Conservation (phyloP, 768 basidiomycete species). For the Myochromella boudieri region DNA sequence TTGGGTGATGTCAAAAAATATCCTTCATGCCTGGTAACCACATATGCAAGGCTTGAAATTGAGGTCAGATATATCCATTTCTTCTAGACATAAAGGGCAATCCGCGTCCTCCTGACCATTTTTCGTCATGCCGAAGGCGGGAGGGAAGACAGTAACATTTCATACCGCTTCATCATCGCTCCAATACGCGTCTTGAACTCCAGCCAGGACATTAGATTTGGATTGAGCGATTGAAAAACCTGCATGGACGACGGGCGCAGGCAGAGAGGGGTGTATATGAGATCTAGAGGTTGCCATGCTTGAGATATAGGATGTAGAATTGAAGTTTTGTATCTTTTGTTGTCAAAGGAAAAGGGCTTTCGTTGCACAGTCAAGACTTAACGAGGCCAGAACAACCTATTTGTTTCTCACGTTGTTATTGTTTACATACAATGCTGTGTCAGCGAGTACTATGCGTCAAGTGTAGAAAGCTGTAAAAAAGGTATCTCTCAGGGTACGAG, state of each 20-base stretch:
- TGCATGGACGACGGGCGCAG: conserved; percentile 72
- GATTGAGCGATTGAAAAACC: conserved; percentile 73
- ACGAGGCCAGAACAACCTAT: conserved; percentile 16
- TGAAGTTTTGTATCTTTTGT: no score
- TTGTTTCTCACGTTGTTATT: conserved; percentile 26
- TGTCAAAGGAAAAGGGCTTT: conserved; percentile 11
- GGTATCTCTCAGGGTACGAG: not conserved
- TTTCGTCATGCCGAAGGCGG: conserved; percentile 12
- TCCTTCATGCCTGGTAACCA: conserved; percentile 81
- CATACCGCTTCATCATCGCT: conserved; percentile 87
- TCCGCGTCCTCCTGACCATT: conserved; percentile 86
- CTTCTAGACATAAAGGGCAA: conserved; percentile 96
- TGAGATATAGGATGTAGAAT: conserved; percentile 1
- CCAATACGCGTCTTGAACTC: conserved; percentile 96
- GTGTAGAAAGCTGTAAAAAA: not conserved
- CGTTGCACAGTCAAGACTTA: conserved; percentile 22
- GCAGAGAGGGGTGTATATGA: conserved; percentile 62
- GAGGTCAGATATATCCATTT: conserved; percentile 98
- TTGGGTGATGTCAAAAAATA: conserved; percentile 3
- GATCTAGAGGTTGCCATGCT: conserved; percentile 55
- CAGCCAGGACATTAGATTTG: conserved; percentile 84
- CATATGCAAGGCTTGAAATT: conserved; percentile 99
- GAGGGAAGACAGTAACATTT: conserved; percentile 15
- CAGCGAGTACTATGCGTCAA: not conserved
- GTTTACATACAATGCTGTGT: conserved; percentile 15